Evolutionary conservation across 2,329 filamentous ascomycete species (phyloP), one percentile per base, ranked within the genome.

Genomic region (Alternaria atra): DNA sequence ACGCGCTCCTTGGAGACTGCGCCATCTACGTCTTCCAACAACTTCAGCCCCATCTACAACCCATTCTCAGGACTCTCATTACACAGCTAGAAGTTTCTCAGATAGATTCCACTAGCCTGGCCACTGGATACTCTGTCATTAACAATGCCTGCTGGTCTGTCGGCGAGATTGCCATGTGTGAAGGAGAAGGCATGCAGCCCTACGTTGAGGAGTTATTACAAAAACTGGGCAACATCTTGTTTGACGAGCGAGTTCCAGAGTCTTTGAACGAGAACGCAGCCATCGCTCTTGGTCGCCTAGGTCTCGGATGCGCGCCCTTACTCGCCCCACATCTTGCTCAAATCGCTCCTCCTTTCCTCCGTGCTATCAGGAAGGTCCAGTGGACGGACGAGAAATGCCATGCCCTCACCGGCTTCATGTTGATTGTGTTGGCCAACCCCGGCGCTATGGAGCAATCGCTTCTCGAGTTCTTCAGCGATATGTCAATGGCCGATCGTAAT

Each of bases 141-240:
- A 99, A 98, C 85, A 99, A 99, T 76, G 94, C 95, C 23, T 98
- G 94, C 81, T 99, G 95, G 95, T 96, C 94, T 6, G 90, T 89
- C 25, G 95, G 95, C 42, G 95, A 99, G 82, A 95, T 98, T 63
- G 89, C 93, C 15, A 89, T 97, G 78, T 89, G 92, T 63, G 86
- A 91, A 75, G 88, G 89, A 63, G 82, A 84, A 30, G 88, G 86
- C 55, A 91, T 97, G 87, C 85, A 85, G 1, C 90, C 90, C 1
- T 97, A 91, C 75, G 86, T 93, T 9, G 89, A 91, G 23, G 87
- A 91, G 63, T 83, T 99, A 15, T 89, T 97, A 60, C 86, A 90
- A 63, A 89, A 91, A 39, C 87, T 96, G 29, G 86, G 93, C 39
- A 87, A 90, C 55, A 97, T 98, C 69, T 88, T 98, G 69, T 89